phyloP scores from a whole-genome alignment of 495 filamentous ascomycete species.

The Aspergillus conjunctus region DNA sequence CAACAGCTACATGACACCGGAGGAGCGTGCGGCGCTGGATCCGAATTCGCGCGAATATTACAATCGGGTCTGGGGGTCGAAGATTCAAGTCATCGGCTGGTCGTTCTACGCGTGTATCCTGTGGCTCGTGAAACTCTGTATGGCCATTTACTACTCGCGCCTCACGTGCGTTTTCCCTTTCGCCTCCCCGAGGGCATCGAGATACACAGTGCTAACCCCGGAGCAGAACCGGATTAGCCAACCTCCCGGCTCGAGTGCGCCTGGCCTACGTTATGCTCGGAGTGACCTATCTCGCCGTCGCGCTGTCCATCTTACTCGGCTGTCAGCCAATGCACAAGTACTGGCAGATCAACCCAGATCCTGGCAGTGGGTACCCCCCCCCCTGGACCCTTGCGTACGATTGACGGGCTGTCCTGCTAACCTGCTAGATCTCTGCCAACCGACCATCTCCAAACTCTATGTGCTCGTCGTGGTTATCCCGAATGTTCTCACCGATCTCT shows the following conservation, averaged over 20 bases:
- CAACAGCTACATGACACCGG: slow-evolving; percentile 54
- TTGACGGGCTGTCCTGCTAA: slow-evolving; percentile 7
- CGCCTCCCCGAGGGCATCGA: slow-evolving; percentile 23
- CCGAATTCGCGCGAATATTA: slow-evolving; percentile 43
- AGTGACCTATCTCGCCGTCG: slow-evolving; percentile 52
- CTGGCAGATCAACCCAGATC: slow-evolving; percentile 61
- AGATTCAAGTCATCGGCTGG: slow-evolving; percentile 61
- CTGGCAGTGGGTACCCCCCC: slow-evolving; percentile 50
- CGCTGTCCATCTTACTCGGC: slow-evolving; percentile 53
- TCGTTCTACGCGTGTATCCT: slow-evolving; percentile 57
- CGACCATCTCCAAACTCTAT: slow-evolving; percentile 37
- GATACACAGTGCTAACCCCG: slow-evolving; percentile 27
- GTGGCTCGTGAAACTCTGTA: slow-evolving; percentile 59
- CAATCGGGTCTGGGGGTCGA: slow-evolving; percentile 53
- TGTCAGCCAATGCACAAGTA: slow-evolving; percentile 56
- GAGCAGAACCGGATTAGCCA: slow-evolving; percentile 46
- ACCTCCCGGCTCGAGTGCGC: slow-evolving; percentile 52
- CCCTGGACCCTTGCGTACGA: background rate
- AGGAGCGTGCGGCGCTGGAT: slow-evolving; percentile 42
- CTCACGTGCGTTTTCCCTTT: slow-evolving; percentile 62
- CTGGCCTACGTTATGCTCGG: slow-evolving; percentile 56
- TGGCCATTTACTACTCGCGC: slow-evolving; percentile 60
- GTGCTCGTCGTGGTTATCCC: slow-evolving; percentile 43
- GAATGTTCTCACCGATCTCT: slow-evolving; percentile 54
- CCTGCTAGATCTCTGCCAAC: slow-evolving; percentile 37